Conservation (phyloP, 2,329 filamentous ascomycete species). For the Aspergillus sp. region DNA sequence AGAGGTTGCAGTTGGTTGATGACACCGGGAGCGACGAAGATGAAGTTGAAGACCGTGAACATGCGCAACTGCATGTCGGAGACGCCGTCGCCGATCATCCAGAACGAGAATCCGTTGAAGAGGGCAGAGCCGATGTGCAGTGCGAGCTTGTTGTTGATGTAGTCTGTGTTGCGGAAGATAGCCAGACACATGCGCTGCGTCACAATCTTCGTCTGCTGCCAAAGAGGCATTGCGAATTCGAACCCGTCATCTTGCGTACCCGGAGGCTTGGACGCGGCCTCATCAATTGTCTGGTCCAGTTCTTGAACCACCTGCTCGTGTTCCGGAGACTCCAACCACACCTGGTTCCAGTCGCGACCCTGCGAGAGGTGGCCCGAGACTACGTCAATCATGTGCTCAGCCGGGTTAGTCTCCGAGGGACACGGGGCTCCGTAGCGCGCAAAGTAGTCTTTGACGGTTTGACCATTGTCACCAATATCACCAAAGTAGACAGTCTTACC, state of each 20-base stretch:
- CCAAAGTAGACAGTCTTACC: conserved; percentile 69
- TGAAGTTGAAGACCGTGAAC: conserved; percentile 61
- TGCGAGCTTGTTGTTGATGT: conserved; percentile 58
- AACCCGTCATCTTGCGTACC: conserved; percentile 37
- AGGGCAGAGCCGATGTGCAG: conserved; percentile 47
- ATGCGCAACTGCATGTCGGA: conserved; percentile 65
- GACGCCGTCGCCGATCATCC: conserved; percentile 57
- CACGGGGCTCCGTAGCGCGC: conserved; percentile 57
- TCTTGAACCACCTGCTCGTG: conserved; percentile 52
- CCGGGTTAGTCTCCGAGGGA: conserved; percentile 54
- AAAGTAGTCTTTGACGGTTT: conserved; percentile 61
- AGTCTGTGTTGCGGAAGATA: conserved; percentile 61
- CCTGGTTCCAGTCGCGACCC: conserved; percentile 61
- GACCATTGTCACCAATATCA: conserved; percentile 57
- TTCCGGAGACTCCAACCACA: conserved; percentile 61
- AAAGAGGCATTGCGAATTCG: conserved; percentile 61
- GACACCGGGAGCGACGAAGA: conserved; percentile 46
- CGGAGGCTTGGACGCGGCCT: conserved; percentile 36
- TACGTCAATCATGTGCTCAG: conserved; percentile 51
- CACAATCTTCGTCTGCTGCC: conserved; percentile 57
- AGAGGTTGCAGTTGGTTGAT: conserved; percentile 54
- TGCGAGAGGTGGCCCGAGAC: conserved; percentile 45
- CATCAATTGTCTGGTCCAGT: conserved; percentile 56
- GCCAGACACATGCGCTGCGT: conserved; percentile 60
- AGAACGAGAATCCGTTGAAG: conserved; percentile 56